Evolutionary conservation across 1,284 basidiomycete genomes (phyloP), one percentile per base, ranked within the genome.

Genomic region (Trichosporon sp.): DNA sequence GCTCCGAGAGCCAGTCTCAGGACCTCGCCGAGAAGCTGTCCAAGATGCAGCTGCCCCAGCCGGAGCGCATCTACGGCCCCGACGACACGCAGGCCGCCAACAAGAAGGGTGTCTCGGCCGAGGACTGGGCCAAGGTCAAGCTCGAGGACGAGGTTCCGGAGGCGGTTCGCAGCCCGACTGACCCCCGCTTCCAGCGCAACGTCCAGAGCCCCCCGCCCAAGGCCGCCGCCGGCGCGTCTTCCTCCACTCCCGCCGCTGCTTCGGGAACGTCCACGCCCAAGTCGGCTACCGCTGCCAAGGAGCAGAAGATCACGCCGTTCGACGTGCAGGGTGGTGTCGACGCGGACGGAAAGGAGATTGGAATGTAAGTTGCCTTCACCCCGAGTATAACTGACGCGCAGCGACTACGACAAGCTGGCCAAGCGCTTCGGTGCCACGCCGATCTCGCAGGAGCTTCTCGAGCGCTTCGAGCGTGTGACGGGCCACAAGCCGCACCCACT

Each of bases 301-400:
- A 90, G 63, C 96, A 99, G 84, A 89, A 94, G 71, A 91, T 99
- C 66, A 99, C 96, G 0, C 97, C 97, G 21, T 99, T 97, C 92
- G 95, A 98, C 76, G 97, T 99, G 5, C 92, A 97, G 79, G 97
- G 96, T 63, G 92, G 91, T 64, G 91, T 96, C 11, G 90, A 94
- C 14, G 87, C 85, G 16, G 94, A 98, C 78, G 97, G 97, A 68
- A 91, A 93, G 80, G 92, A 94, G 79, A 88, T 91, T 66, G 93
- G 90, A 40, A 95, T 96, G 84, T 84, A 67, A 77, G 83, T 74
- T 21, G 19, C 2, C 10, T n/a, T 4, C 7, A 21, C 10, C 12
- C 2, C n/a, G 1, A 19, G 19, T 2, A 0, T 32, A 38, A 26
- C 66, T 70, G 38, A 69, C 70, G 79, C 4, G 76, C 46, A 88